A percentile compares a stretch with the other conserved stretches of the same genome.
Conservation (phyloP, 148 eudicot species). For the Fagopyrum homotropicum region DNA sequence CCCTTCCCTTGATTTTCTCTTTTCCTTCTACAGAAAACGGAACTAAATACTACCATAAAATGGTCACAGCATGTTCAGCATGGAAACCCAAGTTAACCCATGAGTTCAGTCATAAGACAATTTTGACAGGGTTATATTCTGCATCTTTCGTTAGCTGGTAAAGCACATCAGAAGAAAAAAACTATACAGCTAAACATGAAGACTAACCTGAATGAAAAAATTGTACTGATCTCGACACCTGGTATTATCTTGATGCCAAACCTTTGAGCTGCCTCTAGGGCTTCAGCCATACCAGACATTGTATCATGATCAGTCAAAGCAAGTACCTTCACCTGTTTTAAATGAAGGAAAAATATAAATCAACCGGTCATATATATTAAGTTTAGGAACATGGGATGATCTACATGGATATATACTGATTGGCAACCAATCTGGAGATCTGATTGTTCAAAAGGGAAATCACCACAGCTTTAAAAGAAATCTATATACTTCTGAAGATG, state of each 20-base stretch:
- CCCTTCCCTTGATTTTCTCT: neutral
- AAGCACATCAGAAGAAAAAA: neutral
- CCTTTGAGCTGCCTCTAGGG: constrained; percentile 66
- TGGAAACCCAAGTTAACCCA: neutral
- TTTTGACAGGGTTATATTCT: neutral
- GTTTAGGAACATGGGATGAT: too few relatives aligned
- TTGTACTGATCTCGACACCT: constrained; percentile 90
- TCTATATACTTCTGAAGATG: too few relatives aligned
- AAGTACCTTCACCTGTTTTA: constrained; percentile 96
- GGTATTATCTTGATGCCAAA: constrained; percentile 91
- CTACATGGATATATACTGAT: too few relatives aligned
- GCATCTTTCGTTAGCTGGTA: neutral
- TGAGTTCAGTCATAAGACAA: neutral
- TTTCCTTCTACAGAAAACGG: neutral
- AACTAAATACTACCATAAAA: neutral
- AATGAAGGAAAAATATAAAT: constrained; percentile 31
- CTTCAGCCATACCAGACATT: constrained; percentile 90
- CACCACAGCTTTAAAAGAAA: too few relatives aligned
- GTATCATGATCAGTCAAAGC: constrained; percentile 97
- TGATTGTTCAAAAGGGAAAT: too few relatives aligned
- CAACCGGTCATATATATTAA: neutral
- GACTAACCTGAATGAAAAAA: constrained; percentile 57
- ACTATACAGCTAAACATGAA: neutral
- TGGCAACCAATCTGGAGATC: too few relatives aligned
- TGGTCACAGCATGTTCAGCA: neutral